Conservation (phyloP, 495 filamentous ascomycete genomes). For the Wilcoxina mikolae region DNA sequence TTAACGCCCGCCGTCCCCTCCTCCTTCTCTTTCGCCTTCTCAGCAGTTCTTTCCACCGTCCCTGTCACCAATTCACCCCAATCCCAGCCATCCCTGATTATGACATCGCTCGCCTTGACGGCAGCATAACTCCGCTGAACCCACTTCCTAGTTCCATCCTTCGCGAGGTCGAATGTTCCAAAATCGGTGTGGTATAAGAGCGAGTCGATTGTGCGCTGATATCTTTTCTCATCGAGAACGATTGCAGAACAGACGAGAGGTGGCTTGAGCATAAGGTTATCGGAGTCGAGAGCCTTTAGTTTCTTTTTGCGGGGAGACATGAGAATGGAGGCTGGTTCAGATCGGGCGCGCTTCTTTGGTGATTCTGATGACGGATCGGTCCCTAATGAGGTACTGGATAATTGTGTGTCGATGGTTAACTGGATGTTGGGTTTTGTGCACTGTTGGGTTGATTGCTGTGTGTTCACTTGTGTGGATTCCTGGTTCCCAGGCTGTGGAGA, state of each 20-base stretch:
- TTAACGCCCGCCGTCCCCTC: slow-evolving; percentile 19
- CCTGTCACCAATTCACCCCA: slow-evolving; percentile 45
- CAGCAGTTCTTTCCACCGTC: slow-evolving; percentile 9
- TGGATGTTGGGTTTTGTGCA: not conserved
- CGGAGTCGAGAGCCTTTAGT: slow-evolving; percentile 41
- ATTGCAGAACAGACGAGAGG: slow-evolving; percentile 41
- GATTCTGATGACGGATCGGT: slow-evolving; percentile 3
- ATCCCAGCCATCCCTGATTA: slow-evolving; percentile 28
- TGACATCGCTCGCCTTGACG: slow-evolving; percentile 1
- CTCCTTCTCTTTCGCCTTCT: not conserved
- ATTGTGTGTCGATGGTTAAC: not conserved
- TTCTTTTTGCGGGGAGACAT: slow-evolving; percentile 40
- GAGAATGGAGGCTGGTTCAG: slow-evolving; percentile 38
- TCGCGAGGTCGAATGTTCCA: slow-evolving; percentile 51
- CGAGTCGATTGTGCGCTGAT: slow-evolving; percentile 60
- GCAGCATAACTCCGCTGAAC: slow-evolving; percentile 35
- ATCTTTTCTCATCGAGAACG: slow-evolving; percentile 56
- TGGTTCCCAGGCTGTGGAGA: not conserved
- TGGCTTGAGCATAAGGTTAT: slow-evolving; percentile 30
- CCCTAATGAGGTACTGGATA: not conserved
- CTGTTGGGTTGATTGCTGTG: not conserved
- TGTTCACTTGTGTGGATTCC: not conserved
- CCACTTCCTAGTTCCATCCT: slow-evolving; percentile 57
- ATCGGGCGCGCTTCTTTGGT: slow-evolving; percentile 23
- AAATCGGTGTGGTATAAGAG: slow-evolving; percentile 75